Evolutionary conservation across 805 yeast species (phyloP), one percentile per base, ranked within the genome.

Genomic region (Spathaspora passalidarum): DNA sequence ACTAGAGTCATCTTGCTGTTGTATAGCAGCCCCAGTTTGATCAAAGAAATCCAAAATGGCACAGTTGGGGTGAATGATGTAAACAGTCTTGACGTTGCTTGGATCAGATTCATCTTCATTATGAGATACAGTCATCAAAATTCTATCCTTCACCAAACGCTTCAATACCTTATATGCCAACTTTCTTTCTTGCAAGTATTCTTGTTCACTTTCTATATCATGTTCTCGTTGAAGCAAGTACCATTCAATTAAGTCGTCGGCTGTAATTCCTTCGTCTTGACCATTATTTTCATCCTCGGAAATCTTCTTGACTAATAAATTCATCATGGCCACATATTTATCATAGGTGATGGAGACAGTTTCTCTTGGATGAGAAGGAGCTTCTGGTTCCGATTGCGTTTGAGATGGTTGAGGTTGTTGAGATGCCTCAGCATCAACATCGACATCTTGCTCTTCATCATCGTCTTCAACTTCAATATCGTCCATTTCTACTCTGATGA

Each of bases 401-500:
- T 32, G 38, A 19, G 44, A 40, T 18, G 16, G 35, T 46, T 63
- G 65, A 26, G 49, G 40, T 25, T 47, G 47, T 20, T 43, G 35
- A 14, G 35, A 37, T 32, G 19, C 49, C 21, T 48, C 56, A 10
- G 43, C 43, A 29, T 43, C 48, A 17, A 26, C 48, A 32, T 37
- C 54, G 3, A 49, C 59, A 38, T 53, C 56, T 21, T 57, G 56
- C 16, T 50, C 66, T 17, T 54, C 63, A 2, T 64, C 77, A 23
- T 78, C 90, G n/a, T 81, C 95, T 10, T 82, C 94, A 40, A 92
- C 74, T 49, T 88, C 94, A 35, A 92, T 78, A 62, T 92, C 98
- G 55, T 92, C 98, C 63, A 85, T 86, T 62, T 94, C 97, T 35
- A 92, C 97, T 50, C 94, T 81, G 56, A 94, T 89, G 50, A 92